These are phyloP conservation scores for Endotrypanum monterogeii DNA, from an alignment of 208 protist species.

Conservation along the genomic window DNA sequence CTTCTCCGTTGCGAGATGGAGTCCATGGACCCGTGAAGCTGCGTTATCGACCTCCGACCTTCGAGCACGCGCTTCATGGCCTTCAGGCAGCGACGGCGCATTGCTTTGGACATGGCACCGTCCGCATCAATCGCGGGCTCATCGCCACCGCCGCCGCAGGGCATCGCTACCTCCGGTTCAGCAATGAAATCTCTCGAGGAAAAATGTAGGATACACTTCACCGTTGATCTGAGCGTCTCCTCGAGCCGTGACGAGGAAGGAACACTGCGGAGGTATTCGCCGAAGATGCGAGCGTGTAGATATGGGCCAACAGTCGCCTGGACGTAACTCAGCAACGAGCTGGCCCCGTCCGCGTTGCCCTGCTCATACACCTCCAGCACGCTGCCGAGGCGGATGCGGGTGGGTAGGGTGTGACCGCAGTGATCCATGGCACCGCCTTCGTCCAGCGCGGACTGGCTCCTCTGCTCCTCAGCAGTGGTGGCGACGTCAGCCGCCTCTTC, in stretches of 20 bases:
- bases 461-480: not conserved
- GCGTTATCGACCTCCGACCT: not conserved
- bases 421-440: not conserved
- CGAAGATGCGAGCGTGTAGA: constrained; percentile 28
- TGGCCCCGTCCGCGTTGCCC: constrained; percentile 19
- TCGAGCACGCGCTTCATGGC: constrained; percentile 9
- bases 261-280: constrained; percentile 32
- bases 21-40: not conserved
- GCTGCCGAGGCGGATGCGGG: not conserved
- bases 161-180: not conserved
- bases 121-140: not conserved
- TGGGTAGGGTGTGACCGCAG: not conserved
- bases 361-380: constrained; percentile 25
- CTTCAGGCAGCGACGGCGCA: constrained; percentile 14
- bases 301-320: constrained; percentile 22
- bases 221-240: constrained; percentile 18
- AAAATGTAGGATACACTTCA: constrained; percentile 25
- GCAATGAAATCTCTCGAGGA: constrained; percentile 24
- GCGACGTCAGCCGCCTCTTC: not conserved
- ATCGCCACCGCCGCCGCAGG: not conserved
- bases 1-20: not conserved
- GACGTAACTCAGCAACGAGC: constrained; percentile 32
- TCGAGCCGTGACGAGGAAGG: constrained; percentile 23
- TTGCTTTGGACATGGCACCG: constrained; percentile 8
- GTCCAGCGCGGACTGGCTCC: no score